These are phyloP conservation scores for Trichosporon sp. DNA, from an alignment of 1,284 basidiomycete species.

Conservation along the genomic window DNA sequence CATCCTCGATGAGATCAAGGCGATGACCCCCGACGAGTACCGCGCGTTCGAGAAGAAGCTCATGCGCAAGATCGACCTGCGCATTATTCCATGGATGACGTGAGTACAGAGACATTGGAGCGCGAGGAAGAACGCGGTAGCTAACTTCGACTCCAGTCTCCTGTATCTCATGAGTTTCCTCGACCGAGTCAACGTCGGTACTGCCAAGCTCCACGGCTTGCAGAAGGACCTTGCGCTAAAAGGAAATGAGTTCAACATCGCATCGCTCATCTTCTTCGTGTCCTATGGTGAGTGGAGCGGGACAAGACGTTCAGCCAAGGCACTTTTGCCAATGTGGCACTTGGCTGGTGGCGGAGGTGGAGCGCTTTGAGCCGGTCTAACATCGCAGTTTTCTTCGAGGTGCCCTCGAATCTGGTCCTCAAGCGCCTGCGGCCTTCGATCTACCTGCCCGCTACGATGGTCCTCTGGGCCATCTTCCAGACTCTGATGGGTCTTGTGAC, in stretches of 20 bases:
- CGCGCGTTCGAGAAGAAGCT: constrained; percentile 36
- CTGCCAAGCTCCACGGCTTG: constrained; percentile 46
- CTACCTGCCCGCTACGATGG: constrained; percentile 46
- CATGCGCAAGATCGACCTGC: constrained; percentile 43
- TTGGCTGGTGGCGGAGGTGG: background rate
- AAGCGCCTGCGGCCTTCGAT: constrained; percentile 46
- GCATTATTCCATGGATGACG: constrained; percentile 48
- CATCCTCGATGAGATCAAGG: constrained; percentile 23
- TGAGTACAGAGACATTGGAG: constrained; percentile 23
- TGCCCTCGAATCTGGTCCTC: constrained; percentile 49
- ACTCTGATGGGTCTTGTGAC: constrained; percentile 48
- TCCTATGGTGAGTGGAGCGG: constrained; percentile 13
- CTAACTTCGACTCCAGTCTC: constrained; percentile 18
- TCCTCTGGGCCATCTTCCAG: constrained; percentile 42
- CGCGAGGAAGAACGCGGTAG: background rate
- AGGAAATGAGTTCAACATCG: constrained; percentile 44
- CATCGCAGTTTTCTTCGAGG: constrained; percentile 47
- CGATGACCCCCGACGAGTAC: constrained; percentile 37
- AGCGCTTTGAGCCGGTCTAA: constrained; percentile 5
- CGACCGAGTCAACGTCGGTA: constrained; percentile 51
- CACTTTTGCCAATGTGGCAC: background rate
- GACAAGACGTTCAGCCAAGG: background rate
- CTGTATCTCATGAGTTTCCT: constrained; percentile 48
- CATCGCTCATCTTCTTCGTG: constrained; percentile 43
- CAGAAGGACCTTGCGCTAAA: constrained; percentile 43